These are phyloP conservation scores for Trypanosoma congolense DNA, from an alignment of 208 protist species.

Conservation along the genomic window DNA sequence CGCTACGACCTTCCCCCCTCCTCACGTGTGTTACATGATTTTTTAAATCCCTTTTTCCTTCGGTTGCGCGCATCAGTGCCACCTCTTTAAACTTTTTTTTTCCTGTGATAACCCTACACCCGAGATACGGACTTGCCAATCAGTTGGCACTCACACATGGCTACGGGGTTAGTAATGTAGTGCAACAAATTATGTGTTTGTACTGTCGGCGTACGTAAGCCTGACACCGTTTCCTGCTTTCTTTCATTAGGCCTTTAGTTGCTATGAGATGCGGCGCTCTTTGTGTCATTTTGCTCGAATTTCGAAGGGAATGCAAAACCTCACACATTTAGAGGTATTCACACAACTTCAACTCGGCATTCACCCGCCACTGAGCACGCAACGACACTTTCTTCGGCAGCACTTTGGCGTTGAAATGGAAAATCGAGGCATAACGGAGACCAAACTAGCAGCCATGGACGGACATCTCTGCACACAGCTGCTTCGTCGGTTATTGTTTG, in stretches of 20 bases:
- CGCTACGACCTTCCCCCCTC: no score
- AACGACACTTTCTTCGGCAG: conserved; percentile 78
- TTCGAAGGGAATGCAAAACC: conserved; percentile 15
- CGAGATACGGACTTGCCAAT: no score
- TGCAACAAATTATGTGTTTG: no score
- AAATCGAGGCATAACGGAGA: conserved; percentile 62
- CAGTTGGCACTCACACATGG: no score
- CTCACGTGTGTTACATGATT: no score
- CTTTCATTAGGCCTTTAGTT: neutral
- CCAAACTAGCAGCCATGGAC: conserved; percentile 81
- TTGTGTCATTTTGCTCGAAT: conserved; percentile 3
- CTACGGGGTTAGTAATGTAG: no score
- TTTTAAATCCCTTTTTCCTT: no score
- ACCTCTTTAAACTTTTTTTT: no score
- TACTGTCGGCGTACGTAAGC: no score
- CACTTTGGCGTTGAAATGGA: conserved; percentile 69
- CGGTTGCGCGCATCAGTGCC: no score
- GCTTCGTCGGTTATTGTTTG: conserved; percentile 62
- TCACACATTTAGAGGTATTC: conserved; percentile 69
- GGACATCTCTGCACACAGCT: conserved; percentile 54
- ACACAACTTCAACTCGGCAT: conserved; percentile 85
- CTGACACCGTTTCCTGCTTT: no score
- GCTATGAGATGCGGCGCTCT: conserved; percentile 12
- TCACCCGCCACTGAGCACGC: conserved; percentile 47
- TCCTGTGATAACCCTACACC: no score